Evolutionary conservation across 768 basidiomycete genomes (phyloP).

Genomic region (Lentinula edodes): DNA sequence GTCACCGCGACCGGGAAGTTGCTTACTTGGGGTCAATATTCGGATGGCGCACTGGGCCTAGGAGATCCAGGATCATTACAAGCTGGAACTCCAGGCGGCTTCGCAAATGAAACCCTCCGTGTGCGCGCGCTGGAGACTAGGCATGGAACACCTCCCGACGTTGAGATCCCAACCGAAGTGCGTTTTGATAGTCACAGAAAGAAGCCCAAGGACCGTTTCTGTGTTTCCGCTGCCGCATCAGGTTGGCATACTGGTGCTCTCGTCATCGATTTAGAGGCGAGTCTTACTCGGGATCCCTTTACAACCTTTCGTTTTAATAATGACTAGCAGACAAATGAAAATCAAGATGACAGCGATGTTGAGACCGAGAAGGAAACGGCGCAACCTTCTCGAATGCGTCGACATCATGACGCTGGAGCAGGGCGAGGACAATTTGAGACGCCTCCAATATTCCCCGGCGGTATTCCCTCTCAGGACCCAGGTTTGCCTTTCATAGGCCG

Average conservation of each 20-base stretch:
- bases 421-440: conserved; percentile 28
- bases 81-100: conserved; percentile 58
- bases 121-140: conserved; percentile 20
- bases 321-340: conserved; percentile 24
- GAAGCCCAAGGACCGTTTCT: conserved; percentile 55
- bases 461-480: background rate
- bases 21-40: conserved; percentile 77
- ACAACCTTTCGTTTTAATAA: background rate
- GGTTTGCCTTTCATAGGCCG: conserved; percentile 1
- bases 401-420: conserved; percentile 1
- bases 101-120: conserved; percentile 30
- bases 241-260: conserved; percentile 94
- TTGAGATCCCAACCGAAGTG: conserved; percentile 62
- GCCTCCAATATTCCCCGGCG: conserved; percentile 18
- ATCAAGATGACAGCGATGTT: conserved; percentile 31
- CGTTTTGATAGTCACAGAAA: conserved; percentile 59
- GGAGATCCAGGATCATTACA: conserved; percentile 61
- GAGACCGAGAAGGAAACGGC: conserved; percentile 24
- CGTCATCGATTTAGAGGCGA: conserved; percentile 78
- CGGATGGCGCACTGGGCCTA: conserved; percentile 78
- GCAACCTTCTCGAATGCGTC: background rate
- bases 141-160: conserved; percentile 33
- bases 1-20: conserved; percentile 73
- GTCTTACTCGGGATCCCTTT: conserved; percentile 9
- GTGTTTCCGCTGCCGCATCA: conserved; percentile 73